phyloP scores from a whole-genome alignment of 2,329 filamentous ascomycete species.

The Elsinoe perseae region DNA sequence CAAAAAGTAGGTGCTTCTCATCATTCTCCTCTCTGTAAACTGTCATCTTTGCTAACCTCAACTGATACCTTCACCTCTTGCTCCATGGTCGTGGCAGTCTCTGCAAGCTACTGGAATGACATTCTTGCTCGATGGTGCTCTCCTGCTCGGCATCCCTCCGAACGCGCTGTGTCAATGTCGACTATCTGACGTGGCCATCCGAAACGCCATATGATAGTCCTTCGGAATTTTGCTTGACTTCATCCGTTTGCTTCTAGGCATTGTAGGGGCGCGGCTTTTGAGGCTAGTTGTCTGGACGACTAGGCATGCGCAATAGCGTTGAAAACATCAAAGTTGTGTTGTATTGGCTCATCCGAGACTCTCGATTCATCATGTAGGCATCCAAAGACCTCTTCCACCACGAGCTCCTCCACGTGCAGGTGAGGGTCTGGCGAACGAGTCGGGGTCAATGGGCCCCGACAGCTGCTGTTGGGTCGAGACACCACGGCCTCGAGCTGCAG shows the following conservation, averaged over 20 bases:
- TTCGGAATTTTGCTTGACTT: not conserved
- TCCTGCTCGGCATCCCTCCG: no score
- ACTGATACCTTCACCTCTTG: not conserved
- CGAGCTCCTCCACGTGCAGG: conserved; percentile 24
- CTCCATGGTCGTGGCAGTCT: no score
- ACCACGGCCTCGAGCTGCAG: conserved; percentile 22
- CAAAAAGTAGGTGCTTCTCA: not conserved
- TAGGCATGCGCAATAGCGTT: not conserved
- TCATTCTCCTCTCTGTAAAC: not conserved
- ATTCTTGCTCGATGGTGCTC: no score
- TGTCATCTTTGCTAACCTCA: not conserved
- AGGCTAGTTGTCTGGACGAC: not conserved
- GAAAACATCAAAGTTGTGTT: not conserved
- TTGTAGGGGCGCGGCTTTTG: not conserved
- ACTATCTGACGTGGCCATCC: no score
- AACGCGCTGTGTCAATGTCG: no score
- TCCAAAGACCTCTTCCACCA: conserved; percentile 30
- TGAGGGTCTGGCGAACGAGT: conserved; percentile 31
- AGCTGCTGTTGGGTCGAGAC: conserved; percentile 17
- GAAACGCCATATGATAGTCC: no score
- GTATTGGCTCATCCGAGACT: not conserved
- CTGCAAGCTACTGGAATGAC: no score
- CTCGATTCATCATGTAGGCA: conserved; percentile 25
- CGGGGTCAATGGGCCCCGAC: conserved; percentile 31
- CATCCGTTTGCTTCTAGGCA: not conserved